Evolutionary conservation across 2,329 filamentous ascomycete species (phyloP).

Genomic region (Akanthomyces uredinophilus): DNA sequence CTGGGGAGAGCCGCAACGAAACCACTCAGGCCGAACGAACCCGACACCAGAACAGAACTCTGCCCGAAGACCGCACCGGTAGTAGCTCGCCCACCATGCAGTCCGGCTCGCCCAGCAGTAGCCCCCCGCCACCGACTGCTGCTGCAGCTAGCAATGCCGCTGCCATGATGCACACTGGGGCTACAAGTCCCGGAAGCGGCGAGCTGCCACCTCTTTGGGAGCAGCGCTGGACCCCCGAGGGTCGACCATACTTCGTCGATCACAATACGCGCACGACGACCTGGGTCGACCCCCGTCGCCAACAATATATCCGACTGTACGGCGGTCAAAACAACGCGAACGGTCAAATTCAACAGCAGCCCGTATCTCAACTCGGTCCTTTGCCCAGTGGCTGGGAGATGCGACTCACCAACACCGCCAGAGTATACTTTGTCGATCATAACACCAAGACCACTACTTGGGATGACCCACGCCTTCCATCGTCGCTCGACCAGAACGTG

Average conservation of each 20-base stretch:
- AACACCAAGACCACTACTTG: constrained; percentile 99
- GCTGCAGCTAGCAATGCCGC: constrained; percentile 49
- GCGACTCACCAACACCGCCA: constrained; percentile 94
- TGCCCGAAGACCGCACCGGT: constrained; percentile 92
- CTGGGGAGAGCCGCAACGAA: constrained; percentile 64
- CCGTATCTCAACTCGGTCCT: constrained; percentile 91
- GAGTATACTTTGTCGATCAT: constrained; percentile 98
- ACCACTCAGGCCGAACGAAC: constrained; percentile 90
- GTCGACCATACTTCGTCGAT: constrained; percentile 93
- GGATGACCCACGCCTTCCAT: constrained; percentile 94
- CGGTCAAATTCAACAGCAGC: constrained; percentile 91
- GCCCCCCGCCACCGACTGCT: constrained; percentile 27
- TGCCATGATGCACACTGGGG: constrained; percentile 91
- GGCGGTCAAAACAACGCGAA: constrained; percentile 78
- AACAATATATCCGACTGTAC: constrained; percentile 99
- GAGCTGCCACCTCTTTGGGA: constrained; percentile 97
- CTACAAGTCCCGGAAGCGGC: constrained; percentile 85
- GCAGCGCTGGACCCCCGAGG: constrained; percentile 90
- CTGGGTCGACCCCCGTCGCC: constrained; percentile 94
- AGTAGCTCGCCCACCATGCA: constrained; percentile 80
- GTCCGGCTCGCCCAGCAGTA: constrained; percentile 41
- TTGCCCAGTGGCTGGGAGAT: constrained; percentile 98
- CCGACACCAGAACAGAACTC: constrained; percentile 88
- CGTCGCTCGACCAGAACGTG: constrained; percentile 94
- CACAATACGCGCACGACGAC: constrained; percentile 98